Base-by-base conservation (phyloP, 768 basidiomycete species). In the Psilocybe sp. region DNA sequence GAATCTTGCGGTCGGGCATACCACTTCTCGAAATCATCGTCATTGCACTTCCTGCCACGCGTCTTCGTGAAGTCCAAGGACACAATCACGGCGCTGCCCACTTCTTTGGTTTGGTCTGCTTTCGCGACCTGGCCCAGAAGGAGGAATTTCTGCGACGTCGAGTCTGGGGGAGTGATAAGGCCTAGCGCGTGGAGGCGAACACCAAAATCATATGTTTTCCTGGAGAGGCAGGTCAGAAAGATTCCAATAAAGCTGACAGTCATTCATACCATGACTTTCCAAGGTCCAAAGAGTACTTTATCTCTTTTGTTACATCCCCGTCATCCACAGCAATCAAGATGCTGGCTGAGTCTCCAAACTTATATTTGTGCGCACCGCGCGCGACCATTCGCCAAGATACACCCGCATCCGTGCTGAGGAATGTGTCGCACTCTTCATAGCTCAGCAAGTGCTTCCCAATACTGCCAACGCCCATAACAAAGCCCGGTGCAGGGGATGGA, bases 131-230 rank as follows among this genome's bases (percentile, higher is more conserved):
- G 85, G 4, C 88, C 97, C 19, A 97, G 76, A 6, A 99, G 75
- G 7, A 98, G 63, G 73, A 98, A 98, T 68, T 96, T 98, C 64
- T 97, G 96, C 0, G 92, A 95, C 0, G 97, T 98, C 11, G 92
- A 92, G 58, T 99, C 97, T 0, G 92, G 91, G 5, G 98, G 79
- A 3, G 93, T 97, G 37, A 88, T 84, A n/a, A 99, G 72, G 0
- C 82, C 82, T 7, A 81, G 77, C 0, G 91, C 85, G 18, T 86
- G 84, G 4, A 98, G 54, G 28, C 72, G 84, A 50, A 89, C 65
- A 2, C 83, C 89, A 45, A 95, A 69, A 11, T 87, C 68, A 53
- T 89, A 84, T 11, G 76, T 70, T 49, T 80, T 70, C 93, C 93
- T 95, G 56, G n/a, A n/a, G 16, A 32, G 33, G 43, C 8, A 36